A percentile compares a stretch with the other conserved stretches of the same genome.
Conservation (phyloP, 306 rosid species). For the Adenanthera pavonina region DNA sequence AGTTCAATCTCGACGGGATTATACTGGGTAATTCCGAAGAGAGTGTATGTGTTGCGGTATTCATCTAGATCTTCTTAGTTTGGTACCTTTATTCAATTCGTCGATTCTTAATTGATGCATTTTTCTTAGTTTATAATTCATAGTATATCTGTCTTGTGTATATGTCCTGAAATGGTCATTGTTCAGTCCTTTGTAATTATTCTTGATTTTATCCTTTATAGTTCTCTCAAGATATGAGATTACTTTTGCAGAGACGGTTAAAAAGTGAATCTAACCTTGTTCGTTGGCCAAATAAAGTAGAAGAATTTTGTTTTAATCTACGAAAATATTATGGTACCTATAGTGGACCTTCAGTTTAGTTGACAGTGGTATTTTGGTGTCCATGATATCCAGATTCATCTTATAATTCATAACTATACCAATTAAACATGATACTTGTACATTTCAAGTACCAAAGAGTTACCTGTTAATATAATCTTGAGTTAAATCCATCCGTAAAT, state of each 20-base stretch:
- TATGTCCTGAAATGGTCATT: background rate
- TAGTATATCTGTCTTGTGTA: background rate
- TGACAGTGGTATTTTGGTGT: background rate
- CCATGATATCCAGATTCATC: background rate
- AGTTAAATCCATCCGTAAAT: slow-evolving; percentile 14
- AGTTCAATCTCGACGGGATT: background rate
- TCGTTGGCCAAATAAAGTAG: slow-evolving; percentile 25
- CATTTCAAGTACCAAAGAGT: background rate
- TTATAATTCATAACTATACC: background rate
- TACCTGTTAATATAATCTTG: too few relatives aligned
- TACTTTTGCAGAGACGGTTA: slow-evolving; percentile 19
- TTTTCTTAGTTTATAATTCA: background rate
- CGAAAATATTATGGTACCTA: background rate
- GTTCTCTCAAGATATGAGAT: background rate
- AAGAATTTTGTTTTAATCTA: background rate
- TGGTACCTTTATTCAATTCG: background rate
- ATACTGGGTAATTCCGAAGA: slow-evolving; percentile 1
- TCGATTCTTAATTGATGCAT: slow-evolving; percentile 22
- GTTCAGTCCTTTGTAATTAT: background rate
- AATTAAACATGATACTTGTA: background rate
- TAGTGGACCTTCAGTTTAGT: background rate
- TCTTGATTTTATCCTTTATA: background rate
- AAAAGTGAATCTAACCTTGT: slow-evolving; percentile 19
- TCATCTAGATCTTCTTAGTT: background rate
- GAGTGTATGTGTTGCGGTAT: background rate